These are phyloP conservation scores for Cucumis hystrix DNA, from an alignment of 306 rosid genomes.

Conservation along the genomic window DNA sequence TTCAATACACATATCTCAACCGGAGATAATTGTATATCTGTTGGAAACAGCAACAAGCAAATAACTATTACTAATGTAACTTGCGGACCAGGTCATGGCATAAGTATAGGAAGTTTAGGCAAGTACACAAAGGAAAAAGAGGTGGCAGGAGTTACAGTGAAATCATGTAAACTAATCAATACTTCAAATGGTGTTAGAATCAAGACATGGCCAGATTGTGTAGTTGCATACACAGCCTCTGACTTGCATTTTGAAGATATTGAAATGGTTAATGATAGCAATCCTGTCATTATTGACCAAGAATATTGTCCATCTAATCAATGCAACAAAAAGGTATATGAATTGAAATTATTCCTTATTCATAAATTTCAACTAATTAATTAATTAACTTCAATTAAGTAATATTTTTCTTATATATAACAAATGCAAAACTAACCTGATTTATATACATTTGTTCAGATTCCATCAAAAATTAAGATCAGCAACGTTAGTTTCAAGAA, in stretches of 20 bases:
- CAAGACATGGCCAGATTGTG: constrained; percentile 33
- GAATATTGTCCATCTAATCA: constrained; percentile 36
- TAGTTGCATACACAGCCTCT: constrained; percentile 12
- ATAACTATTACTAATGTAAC: no score
- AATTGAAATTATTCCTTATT: background rate
- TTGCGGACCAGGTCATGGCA: no score
- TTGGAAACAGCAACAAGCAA: no score
- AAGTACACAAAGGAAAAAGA: no score
- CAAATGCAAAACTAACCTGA: background rate
- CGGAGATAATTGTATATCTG: no score
- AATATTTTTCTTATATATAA: no score
- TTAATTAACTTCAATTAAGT: no score
- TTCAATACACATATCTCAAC: no score
- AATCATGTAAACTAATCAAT: background rate
- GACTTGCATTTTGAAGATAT: background rate
- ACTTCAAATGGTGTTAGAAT: constrained; percentile 33
- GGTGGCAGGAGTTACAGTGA: no score
- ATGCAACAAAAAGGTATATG: constrained; percentile 3
- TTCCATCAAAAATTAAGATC: background rate
- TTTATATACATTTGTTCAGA: background rate
- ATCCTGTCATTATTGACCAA: background rate
- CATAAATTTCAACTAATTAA: no score
- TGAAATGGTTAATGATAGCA: background rate
- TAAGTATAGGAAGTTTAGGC: no score
- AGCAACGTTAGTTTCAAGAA: background rate